Conservation (phyloP, 106 monocot genomes). For the Apostasia shenzhenica region DNA sequence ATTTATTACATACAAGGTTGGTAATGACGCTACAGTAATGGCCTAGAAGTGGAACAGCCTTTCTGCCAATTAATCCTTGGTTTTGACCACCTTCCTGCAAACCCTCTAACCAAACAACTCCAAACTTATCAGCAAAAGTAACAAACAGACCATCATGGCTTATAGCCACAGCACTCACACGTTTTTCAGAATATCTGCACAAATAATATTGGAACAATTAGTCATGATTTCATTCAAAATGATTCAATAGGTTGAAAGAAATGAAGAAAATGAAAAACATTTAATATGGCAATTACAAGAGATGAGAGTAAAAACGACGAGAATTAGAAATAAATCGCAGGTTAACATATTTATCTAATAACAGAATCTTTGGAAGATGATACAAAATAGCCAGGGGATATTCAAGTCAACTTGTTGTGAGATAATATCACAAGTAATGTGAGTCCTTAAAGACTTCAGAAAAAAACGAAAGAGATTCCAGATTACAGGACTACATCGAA, state of each 20-base stretch:
- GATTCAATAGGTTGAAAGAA: background rate
- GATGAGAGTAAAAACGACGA: background rate
- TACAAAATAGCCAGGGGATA: background rate
- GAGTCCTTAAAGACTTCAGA: no score
- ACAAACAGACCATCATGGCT: constrained; percentile 63
- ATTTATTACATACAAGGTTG: constrained; percentile 50
- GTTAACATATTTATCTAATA: no score
- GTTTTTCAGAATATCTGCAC: constrained; percentile 70
- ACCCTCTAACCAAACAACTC: constrained; percentile 64
- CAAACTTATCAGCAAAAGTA: constrained; percentile 94
- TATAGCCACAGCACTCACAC: constrained; percentile 76
- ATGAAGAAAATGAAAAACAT: background rate
- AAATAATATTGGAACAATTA: constrained; percentile 7
- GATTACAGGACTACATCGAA: no score
- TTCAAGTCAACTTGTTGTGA: no score
- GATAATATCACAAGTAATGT: no score
- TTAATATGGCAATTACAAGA: background rate
- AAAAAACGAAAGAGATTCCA: no score
- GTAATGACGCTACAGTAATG: constrained; percentile 99
- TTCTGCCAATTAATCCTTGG: constrained; percentile 20
- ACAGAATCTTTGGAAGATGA: background rate
- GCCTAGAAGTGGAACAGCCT: constrained; percentile 60
- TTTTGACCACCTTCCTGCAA: constrained; percentile 29
- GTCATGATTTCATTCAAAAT: background rate
- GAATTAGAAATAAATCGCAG: no score